Percentiles rank a stretch among this genome's conserved stretches.
phyloP scores from a whole-genome alignment of 2,329 filamentous ascomycete species.

The Decorospora gaudefroyi region DNA sequence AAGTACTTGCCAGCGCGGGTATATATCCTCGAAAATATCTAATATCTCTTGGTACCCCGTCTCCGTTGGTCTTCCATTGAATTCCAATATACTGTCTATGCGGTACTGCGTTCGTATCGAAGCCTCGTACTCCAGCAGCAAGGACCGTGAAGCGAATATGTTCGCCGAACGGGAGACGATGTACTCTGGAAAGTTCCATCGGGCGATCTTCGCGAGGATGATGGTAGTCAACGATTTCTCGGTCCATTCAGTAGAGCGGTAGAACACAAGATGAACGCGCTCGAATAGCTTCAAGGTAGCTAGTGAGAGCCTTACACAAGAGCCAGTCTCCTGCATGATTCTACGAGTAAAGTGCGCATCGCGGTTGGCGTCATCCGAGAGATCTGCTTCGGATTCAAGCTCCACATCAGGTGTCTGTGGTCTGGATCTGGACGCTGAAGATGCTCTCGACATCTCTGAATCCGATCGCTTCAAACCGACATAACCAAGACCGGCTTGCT shows the following conservation, averaged over 20 bases:
- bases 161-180: conserved; percentile 87
- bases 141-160: conserved; percentile 77
- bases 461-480: conserved; percentile 68
- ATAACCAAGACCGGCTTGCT: conserved; percentile 75
- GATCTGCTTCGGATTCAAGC: conserved; percentile 32
- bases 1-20: conserved; percentile 78
- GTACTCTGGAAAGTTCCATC: conserved; percentile 85
- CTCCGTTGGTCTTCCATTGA: conserved; percentile 69
- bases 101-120: conserved; percentile 79
- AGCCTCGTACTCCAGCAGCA: conserved; percentile 86
- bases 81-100: conserved; percentile 82
- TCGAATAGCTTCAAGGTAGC: conserved; percentile 81
- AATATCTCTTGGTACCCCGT: conserved; percentile 70
- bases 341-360: conserved; percentile 76
- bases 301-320: conserved; percentile 80
- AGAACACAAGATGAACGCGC: conserved; percentile 93
- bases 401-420: conserved; percentile 45
- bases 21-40: conserved; percentile 71
- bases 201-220: conserved; percentile 87
- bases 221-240: conserved; percentile 95
- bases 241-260: conserved; percentile 94
- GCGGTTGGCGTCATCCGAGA: conserved; percentile 61
- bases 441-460: conserved; percentile 60
- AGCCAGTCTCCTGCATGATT: conserved; percentile 75
- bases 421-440: conserved; percentile 46